A percentile compares a stretch with the other conserved stretches of the same genome.
phyloP scores from a whole-genome alignment of 2,329 filamentous ascomycete species.

The Cucurbitaria berberidis region DNA sequence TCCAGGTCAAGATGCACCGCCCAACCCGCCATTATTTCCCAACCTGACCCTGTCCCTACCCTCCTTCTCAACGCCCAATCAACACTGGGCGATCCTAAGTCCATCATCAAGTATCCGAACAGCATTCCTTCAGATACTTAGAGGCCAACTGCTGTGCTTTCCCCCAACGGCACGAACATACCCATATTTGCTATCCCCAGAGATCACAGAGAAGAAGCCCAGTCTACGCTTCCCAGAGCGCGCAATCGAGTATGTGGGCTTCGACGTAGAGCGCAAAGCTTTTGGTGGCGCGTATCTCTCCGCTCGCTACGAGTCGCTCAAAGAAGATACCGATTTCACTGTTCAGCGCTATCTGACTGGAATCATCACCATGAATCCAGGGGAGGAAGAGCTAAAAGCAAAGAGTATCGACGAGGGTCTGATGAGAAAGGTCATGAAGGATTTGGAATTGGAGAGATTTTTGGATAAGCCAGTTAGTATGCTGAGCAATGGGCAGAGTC shows the following conservation, averaged over 20 bases:
- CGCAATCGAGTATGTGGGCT: constrained; percentile 89
- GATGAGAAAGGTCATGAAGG: constrained; percentile 68
- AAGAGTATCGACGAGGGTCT: constrained; percentile 54
- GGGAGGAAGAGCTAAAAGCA: constrained; percentile 56
- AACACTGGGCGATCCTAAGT: constrained; percentile 85
- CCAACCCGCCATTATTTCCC: constrained; percentile 76
- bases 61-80: constrained; percentile 55
- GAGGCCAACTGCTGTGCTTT: constrained; percentile 75
- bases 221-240: constrained; percentile 64
- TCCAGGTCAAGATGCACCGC: constrained; percentile 52
- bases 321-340: constrained; percentile 87
- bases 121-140: constrained; percentile 78
- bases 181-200: constrained; percentile 73
- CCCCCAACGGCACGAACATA: constrained; percentile 79
- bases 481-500: constrained; percentile 90
- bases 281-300: constrained; percentile 76
- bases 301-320: constrained; percentile 85
- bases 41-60: constrained; percentile 73
- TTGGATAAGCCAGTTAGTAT: constrained; percentile 85
- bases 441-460: constrained; percentile 72
- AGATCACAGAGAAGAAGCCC: constrained; percentile 59
- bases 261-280: constrained; percentile 73
- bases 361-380: constrained; percentile 81
- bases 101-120: constrained; percentile 81
- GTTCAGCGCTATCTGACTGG: constrained; percentile 81